Base-by-base conservation (phyloP, 1,284 basidiomycete species). In the Cystobasidiaceae sp. region DNA sequence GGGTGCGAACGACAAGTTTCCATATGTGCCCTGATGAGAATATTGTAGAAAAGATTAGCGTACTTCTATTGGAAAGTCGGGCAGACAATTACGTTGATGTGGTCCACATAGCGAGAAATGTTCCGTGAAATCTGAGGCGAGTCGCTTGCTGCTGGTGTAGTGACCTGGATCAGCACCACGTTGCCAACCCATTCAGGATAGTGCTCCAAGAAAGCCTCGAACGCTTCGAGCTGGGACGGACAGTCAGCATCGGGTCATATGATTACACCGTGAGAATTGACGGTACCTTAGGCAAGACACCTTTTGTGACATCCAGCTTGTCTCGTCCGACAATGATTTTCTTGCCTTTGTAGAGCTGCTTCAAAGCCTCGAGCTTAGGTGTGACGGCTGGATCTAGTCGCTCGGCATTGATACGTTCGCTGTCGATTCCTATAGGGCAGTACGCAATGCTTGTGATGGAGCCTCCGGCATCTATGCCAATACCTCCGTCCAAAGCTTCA, bases 321-420 rank as follows among this genome's bases (percentile, higher is more conserved):
- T 99, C 94, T n/a, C 96, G 83, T 13, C 93, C 94, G 30, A 99
- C 89, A 67, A 99, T 93, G 74, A 99, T 97, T 83, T 97, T 97
- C 83, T 97, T 97, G 72, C 89, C 92, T 72, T 90, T 86, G 78
- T 99, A 99, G 49, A 97, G 79, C 34, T 86, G 82, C 39, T 86
- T 82, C 0, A 98, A 82, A 0, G 90, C 87, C 66, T 90, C 86
- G 34, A 94, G 82, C 78, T 97, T 97, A 25, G 93, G 93, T 68
- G 84, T 79, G 63, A 98, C 88, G 4, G 90, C 92, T 0, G 89
- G 85, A 2, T 81, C 85, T 74, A 70, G 86, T 81, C 88, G 83
- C 76, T 97, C 93, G 61, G 84, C 81, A 27, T 86, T 84, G 34
- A 97, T 93, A 48, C 93, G 84, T 68, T 88, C 87, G 5, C 93